Evolutionary conservation across 2,329 filamentous ascomycete genomes (phyloP).

Genomic region (Tolypocladium ophioglossoides): DNA sequence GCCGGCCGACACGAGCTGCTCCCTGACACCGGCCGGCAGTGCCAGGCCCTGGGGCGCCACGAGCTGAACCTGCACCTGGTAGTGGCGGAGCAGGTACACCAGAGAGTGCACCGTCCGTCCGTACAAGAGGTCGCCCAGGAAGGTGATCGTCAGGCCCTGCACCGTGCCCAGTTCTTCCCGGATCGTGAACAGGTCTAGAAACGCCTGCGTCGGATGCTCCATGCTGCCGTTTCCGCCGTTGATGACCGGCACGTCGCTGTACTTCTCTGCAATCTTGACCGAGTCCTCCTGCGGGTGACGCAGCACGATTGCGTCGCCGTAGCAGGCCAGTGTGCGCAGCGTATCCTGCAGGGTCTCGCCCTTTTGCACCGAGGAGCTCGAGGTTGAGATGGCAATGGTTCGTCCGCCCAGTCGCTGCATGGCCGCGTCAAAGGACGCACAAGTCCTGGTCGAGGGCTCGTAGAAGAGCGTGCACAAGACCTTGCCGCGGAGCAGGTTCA

Average conservation of each 20-base stretch:
- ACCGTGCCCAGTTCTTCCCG: constrained; percentile 95
- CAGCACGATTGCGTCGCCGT: constrained; percentile 90
- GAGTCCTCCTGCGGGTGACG: constrained; percentile 80
- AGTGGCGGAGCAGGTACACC: constrained; percentile 87
- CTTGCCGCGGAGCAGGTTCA: constrained; percentile 76
- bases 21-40: constrained; percentile 65
- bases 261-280: constrained; percentile 74
- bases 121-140: constrained; percentile 85
- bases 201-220: constrained; percentile 95
- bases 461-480: constrained; percentile 93
- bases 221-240: constrained; percentile 94
- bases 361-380: constrained; percentile 83
- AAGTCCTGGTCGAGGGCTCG: constrained; percentile 93
- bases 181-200: constrained; percentile 96
- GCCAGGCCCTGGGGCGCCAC: constrained; percentile 72
- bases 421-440: constrained; percentile 89
- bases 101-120: constrained; percentile 93
- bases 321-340: constrained; percentile 85
- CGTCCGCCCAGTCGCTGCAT: constrained; percentile 96
- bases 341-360: constrained; percentile 91
- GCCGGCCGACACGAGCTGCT: constrained; percentile 60
- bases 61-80: constrained; percentile 88
- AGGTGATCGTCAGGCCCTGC: constrained; percentile 90
- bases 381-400: constrained; percentile 71
- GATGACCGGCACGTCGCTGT: constrained; percentile 83